Conservation (phyloP, 164 flowering plant genomes). For the Stephania yunnanensis region DNA sequence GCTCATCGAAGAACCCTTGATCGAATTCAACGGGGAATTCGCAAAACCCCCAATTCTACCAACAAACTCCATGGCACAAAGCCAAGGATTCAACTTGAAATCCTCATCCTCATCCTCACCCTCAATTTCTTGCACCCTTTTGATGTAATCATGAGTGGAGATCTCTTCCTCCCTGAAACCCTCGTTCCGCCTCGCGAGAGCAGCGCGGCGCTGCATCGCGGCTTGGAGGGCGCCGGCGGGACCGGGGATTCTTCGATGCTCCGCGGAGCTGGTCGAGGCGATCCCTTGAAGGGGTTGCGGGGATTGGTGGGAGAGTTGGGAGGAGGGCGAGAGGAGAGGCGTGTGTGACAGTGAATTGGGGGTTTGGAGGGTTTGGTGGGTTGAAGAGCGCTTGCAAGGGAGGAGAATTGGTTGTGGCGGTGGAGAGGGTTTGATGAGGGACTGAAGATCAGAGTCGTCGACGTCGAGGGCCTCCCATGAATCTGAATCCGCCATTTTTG, state of each 20-base stretch:
- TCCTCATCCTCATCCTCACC: no score
- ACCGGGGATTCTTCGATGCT: constrained; percentile 44
- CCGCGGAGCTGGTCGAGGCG: background rate
- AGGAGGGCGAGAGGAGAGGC: constrained; percentile 10
- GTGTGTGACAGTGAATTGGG: background rate
- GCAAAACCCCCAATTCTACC: constrained; percentile 19
- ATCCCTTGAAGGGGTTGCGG: background rate
- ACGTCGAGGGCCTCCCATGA: constrained; percentile 61
- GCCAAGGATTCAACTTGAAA: constrained; percentile 50
- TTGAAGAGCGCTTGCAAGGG: constrained; percentile 32
- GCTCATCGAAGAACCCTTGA: constrained; percentile 21
- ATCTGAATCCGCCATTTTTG: constrained; percentile 14
- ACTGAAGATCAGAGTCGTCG: constrained; percentile 53
- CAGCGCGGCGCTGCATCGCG: constrained; percentile 47
- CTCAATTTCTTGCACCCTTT: constrained; percentile 24
- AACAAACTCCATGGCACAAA: constrained; percentile 46
- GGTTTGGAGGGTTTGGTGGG: background rate
- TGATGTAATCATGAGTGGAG: constrained; percentile 51
- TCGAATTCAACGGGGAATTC: constrained; percentile 27
- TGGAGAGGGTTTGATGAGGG: constrained; percentile 26
- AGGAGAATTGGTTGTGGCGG: constrained; percentile 3
- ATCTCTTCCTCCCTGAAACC: constrained; percentile 4
- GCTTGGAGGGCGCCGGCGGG: constrained; percentile 69
- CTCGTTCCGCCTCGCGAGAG: background rate
- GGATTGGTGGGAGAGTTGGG: background rate